phyloP scores from a whole-genome alignment of 2,329 filamentous ascomycete species.

The Phialemoniopsis sp. region DNA sequence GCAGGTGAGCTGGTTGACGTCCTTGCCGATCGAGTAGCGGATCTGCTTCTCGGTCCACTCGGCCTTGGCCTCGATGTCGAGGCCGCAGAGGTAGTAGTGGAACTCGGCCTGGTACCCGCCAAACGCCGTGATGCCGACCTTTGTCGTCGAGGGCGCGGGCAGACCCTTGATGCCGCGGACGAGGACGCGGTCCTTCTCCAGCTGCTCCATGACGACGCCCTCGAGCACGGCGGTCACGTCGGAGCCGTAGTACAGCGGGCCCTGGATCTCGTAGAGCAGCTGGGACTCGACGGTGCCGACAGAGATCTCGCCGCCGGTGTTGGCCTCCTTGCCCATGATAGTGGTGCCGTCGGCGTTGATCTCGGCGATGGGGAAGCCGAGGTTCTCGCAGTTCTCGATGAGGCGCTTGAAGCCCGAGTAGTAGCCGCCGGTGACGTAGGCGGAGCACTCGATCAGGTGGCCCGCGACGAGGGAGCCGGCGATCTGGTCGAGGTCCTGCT shows the following conservation, averaged over 20 bases:
- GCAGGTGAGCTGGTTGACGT: slow-evolving; percentile 14
- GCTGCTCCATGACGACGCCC: slow-evolving; percentile 37
- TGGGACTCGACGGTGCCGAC: slow-evolving; percentile 15
- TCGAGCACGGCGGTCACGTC: slow-evolving; percentile 24
- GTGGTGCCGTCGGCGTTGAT: slow-evolving; percentile 34
- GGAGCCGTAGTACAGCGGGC: slow-evolving; percentile 25
- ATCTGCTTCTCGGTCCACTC: slow-evolving; percentile 17
- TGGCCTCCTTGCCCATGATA: slow-evolving; percentile 17
- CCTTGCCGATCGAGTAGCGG: slow-evolving; percentile 21
- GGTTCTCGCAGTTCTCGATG: slow-evolving; percentile 32
- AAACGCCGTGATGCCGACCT: slow-evolving; percentile 17
- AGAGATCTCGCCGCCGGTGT: slow-evolving; percentile 14
- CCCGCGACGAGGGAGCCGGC: slow-evolving; percentile 36
- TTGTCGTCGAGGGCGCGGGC: slow-evolving; percentile 24
- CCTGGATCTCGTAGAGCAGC: slow-evolving; percentile 32
- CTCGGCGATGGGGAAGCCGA: slow-evolving; percentile 45
- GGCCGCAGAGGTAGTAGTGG: slow-evolving; percentile 8
- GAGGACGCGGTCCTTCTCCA: slow-evolving; percentile 22
- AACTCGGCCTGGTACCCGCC: slow-evolving; percentile 19
- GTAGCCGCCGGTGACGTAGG: slow-evolving; percentile 41
- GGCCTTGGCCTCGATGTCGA: slow-evolving; percentile 10
- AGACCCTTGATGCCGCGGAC: slow-evolving; percentile 25
- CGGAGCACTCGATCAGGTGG: slow-evolving; percentile 37
- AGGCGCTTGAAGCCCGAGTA: slow-evolving; percentile 40
- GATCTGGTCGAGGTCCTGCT: slow-evolving; percentile 33